A percentile compares a stretch with the other conserved stretches of the same genome.
phyloP scores from a whole-genome alignment of 352 stramenopile species.

The Phytophthora citrophthora region DNA sequence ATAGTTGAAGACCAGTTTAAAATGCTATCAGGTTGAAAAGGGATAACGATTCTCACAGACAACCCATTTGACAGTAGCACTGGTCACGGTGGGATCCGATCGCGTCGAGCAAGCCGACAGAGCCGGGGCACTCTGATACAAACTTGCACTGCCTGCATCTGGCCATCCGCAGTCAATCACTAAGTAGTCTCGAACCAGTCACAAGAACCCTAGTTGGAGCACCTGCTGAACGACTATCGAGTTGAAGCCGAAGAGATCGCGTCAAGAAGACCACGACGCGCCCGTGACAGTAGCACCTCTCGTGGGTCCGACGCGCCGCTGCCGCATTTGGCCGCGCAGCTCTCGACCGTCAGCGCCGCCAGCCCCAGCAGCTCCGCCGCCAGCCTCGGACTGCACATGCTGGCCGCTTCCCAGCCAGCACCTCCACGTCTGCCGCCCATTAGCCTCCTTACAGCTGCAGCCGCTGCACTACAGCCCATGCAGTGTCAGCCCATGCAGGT shows the following conservation, averaged over 20 bases:
- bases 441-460: constrained; percentile 52
- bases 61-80: constrained; percentile 29
- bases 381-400: constrained; percentile 40
- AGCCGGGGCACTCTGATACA: constrained; percentile 25
- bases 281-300: too few relatives aligned
- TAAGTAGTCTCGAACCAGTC: constrained; percentile 30
- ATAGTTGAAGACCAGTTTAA: not conserved
- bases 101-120: constrained; percentile 28
- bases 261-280: constrained; percentile 15
- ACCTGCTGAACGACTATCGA: constrained; percentile 48
- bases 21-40: not conserved
- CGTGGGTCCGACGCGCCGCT: constrained; percentile 8
- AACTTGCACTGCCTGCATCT: constrained; percentile 11
- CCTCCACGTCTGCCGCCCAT: constrained; percentile 52
- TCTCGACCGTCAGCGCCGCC: constrained; percentile 6
- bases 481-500: constrained; percentile 12
- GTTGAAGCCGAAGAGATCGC: constrained; percentile 13
- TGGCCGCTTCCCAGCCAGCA: constrained; percentile 12
- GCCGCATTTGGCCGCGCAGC: constrained; percentile 27
- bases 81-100: constrained; percentile 13
- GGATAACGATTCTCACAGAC: not conserved
- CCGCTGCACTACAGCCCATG: constrained; percentile 42
- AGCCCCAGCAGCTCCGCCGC: constrained; percentile 26
- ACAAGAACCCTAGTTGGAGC: constrained; percentile 29
- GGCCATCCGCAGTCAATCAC: constrained; percentile 13